phyloP scores from a whole-genome alignment of 345 rosid species.

The Salix udensis region DNA sequence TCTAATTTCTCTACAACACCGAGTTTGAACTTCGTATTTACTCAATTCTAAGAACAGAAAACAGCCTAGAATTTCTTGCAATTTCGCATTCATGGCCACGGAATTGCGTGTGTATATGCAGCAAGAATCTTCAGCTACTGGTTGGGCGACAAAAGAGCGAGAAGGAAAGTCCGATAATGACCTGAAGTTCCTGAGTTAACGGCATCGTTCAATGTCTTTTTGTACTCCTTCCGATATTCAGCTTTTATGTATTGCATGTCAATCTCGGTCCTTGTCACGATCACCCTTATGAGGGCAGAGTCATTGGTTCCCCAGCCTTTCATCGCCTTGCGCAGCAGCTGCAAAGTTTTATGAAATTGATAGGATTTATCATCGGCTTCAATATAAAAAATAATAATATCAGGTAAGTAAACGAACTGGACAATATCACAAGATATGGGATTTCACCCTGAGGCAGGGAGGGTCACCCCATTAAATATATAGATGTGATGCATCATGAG shows the following conservation, averaged over 20 bases:
- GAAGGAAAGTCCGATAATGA: slow-evolving; percentile 57
- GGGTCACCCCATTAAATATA: neutral
- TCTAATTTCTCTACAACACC: neutral
- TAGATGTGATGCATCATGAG: neutral
- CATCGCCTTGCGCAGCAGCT: slow-evolving; percentile 60
- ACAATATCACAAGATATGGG: neutral
- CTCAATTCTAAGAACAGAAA: neutral
- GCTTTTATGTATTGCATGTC: slow-evolving; percentile 69
- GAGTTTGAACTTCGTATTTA: neutral
- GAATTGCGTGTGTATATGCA: neutral
- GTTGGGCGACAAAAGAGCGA: slow-evolving; percentile 54
- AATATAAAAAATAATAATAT: neutral
- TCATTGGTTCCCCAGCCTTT: slow-evolving; percentile 66
- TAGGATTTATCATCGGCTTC: neutral
- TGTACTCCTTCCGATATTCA: slow-evolving; percentile 56
- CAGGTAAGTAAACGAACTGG: neutral
- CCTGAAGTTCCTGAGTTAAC: slow-evolving; percentile 68
- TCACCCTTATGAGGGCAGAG: slow-evolving; percentile 46
- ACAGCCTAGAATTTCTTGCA: neutral
- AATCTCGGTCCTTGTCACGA: slow-evolving; percentile 63
- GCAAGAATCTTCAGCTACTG: slow-evolving; percentile 15
- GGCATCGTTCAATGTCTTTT: slow-evolving; percentile 50
- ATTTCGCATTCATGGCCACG: no score
- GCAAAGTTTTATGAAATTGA: neutral
- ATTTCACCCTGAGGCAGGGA: neutral